phyloP scores from a whole-genome alignment of 106 monocot species.

The Platanthera zijinensis region DNA sequence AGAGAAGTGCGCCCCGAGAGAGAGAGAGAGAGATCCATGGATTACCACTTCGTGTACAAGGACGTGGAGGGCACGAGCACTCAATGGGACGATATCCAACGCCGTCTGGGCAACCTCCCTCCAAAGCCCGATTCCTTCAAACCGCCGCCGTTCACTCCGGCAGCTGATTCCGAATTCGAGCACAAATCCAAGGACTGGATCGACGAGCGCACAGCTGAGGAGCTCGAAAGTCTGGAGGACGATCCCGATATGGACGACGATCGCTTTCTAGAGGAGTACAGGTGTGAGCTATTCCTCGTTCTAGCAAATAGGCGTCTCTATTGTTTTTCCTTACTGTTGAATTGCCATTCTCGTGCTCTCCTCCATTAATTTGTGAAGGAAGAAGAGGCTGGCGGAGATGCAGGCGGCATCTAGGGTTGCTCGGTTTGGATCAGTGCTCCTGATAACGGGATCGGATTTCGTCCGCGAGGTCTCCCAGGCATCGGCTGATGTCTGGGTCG shows the following conservation, averaged over 20 bases:
- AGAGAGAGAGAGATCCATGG: slow-evolving; percentile 19
- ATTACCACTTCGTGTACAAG: slow-evolving; percentile 91
- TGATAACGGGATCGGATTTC: slow-evolving; percentile 53
- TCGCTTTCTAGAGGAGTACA: slow-evolving; percentile 89
- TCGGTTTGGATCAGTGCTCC: slow-evolving; percentile 47
- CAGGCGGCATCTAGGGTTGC: slow-evolving; percentile 46
- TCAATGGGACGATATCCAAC: slow-evolving; percentile 97
- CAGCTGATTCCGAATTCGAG: slow-evolving; percentile 39
- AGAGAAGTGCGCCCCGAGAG: too few species aligned
- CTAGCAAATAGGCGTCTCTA: not conserved
- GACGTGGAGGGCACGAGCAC: slow-evolving; percentile 88
- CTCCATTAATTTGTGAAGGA: slow-evolving; percentile 30
- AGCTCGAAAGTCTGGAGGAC: slow-evolving; percentile 86
- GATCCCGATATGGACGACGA: slow-evolving; percentile 73
- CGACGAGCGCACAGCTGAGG: slow-evolving; percentile 62
- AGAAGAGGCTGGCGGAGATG: slow-evolving; percentile 76
- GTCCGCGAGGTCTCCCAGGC: slow-evolving; percentile 64
- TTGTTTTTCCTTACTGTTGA: not conserved
- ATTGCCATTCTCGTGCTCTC: not conserved
- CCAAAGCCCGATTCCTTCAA: slow-evolving; percentile 83
- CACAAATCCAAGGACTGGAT: slow-evolving; percentile 73
- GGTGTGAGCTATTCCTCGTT: slow-evolving; percentile 20
- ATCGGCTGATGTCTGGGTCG: slow-evolving; percentile 54
- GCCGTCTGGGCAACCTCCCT: slow-evolving; percentile 80
- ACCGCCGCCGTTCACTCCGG: slow-evolving; percentile 56